Conservation (phyloP, 306 rosid species). For the Lathyrus aphaca region DNA sequence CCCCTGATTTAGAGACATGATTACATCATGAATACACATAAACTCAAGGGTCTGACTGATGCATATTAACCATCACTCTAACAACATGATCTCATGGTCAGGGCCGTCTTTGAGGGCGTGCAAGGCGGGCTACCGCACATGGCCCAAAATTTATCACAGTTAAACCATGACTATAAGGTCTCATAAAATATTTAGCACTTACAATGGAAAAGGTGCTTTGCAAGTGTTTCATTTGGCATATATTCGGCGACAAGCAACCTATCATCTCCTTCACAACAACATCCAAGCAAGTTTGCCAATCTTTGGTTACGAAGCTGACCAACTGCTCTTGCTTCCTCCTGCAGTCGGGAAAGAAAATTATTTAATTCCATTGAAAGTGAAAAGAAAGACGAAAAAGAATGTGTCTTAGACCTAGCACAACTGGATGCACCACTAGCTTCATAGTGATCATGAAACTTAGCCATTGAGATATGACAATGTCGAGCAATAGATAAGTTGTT, state of each 20-base stretch:
- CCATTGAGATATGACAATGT: background rate
- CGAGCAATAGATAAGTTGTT: background rate
- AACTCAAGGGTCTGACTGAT: background rate
- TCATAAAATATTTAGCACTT: slow-evolving; percentile 28
- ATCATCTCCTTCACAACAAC: slow-evolving; percentile 76
- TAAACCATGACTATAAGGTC: too few relatives aligned
- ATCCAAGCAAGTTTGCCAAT: slow-evolving; percentile 74
- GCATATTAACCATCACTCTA: slow-evolving; percentile 22
- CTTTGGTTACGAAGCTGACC: slow-evolving; percentile 85
- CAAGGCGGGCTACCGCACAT: too few relatives aligned
- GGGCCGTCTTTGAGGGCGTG: too few relatives aligned
- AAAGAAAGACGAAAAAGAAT: slow-evolving; percentile 1
- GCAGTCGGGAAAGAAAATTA: slow-evolving; percentile 28
- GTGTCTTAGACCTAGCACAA: too few relatives aligned
- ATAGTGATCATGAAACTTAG: too few relatives aligned
- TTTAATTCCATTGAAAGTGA: slow-evolving; percentile 30
- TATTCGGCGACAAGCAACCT: slow-evolving; percentile 84
- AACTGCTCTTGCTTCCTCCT: slow-evolving; percentile 82
- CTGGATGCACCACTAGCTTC: too few relatives aligned
- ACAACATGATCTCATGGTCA: background rate
- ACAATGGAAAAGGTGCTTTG: slow-evolving; percentile 81
- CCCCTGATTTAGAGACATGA: slow-evolving; percentile 59
- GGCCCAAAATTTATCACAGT: too few relatives aligned
- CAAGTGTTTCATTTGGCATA: slow-evolving; percentile 85
- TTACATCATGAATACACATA: background rate